These are phyloP conservation scores for Spinacia oleracea DNA, from an alignment of 179 eudicot genomes.

Conservation along the genomic window DNA sequence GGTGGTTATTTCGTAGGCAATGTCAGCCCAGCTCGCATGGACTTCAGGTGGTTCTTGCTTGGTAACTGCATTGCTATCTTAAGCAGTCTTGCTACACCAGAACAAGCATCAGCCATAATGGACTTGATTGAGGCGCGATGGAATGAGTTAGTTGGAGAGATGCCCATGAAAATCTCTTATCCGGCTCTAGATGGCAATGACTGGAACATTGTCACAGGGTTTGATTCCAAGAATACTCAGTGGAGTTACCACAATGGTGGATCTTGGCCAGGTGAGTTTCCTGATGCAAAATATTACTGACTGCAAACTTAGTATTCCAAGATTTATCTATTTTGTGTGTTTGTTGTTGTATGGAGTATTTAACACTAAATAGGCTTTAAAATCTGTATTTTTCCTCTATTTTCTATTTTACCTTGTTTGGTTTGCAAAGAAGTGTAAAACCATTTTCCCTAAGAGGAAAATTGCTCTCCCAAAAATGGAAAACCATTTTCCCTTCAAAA, in stretches of 20 bases:
- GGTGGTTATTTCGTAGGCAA: conserved; percentile 88
- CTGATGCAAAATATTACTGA: neutral
- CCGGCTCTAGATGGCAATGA: conserved; percentile 81
- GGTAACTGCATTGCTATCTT: conserved; percentile 84
- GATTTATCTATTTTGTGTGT: neutral
- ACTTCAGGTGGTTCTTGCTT: conserved; percentile 83
- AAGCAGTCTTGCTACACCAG: conserved; percentile 71
- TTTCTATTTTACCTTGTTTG: too few relatives aligned
- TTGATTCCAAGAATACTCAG: conserved; percentile 75
- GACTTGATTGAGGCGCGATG: conserved; percentile 74
- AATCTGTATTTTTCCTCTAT: too few relatives aligned
- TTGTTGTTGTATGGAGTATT: neutral
- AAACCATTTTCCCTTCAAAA: too few relatives aligned
- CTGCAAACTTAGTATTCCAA: neutral
- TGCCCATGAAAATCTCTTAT: conserved; percentile 78
- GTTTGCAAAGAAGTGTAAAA: too few relatives aligned
- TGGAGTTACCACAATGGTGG: conserved; percentile 97
- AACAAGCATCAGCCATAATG: conserved; percentile 76
- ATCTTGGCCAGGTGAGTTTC: conserved; percentile 72
- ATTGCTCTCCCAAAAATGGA: too few relatives aligned
- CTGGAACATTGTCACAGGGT: conserved; percentile 79
- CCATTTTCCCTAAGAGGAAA: too few relatives aligned
- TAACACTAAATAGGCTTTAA: too few relatives aligned
- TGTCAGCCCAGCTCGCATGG: conserved; percentile 84
- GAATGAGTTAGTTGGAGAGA: conserved; percentile 80